These are phyloP conservation scores for Rhynchosporium graminicola DNA, from an alignment of 2,329 filamentous ascomycete genomes.

Conservation along the genomic window DNA sequence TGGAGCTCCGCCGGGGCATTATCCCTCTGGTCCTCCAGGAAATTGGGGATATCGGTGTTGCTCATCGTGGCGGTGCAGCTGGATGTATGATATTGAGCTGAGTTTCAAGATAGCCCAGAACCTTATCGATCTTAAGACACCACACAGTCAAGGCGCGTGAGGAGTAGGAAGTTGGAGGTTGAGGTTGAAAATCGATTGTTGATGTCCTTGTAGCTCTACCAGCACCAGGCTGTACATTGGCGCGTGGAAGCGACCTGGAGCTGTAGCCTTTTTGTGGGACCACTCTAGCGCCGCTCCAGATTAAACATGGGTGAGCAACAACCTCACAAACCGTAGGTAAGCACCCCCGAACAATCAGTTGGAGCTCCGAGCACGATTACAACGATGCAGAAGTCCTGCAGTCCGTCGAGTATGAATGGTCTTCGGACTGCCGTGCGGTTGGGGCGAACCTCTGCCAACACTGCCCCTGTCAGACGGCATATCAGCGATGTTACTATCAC, in stretches of 20 bases:
- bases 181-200: neutral
- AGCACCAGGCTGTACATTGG: conserved; percentile 7
- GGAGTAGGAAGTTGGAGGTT: neutral
- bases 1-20: conserved; percentile 85
- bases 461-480: conserved; percentile 51
- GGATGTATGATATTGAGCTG: conserved; percentile 1
- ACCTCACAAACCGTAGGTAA: conserved; percentile 20
- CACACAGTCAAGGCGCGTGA: neutral
- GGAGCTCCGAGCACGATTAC: conserved; percentile 29
- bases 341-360: conserved; percentile 27
- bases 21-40: conserved; percentile 88
- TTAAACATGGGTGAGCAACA: conserved; percentile 22
- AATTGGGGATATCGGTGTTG: conserved; percentile 86
- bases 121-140: neutral
- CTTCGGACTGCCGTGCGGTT: conserved; percentile 59
- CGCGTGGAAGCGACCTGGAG: neutral
- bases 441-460: conserved; percentile 44
- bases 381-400: conserved; percentile 44
- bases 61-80: conserved; percentile 60
- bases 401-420: conserved; percentile 53
- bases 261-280: conserved; percentile 11
- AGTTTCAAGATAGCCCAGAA: conserved; percentile 3
- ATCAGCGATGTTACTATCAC: conserved; percentile 89
- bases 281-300: conserved; percentile 17
- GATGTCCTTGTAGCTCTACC: neutral